These are phyloP conservation scores for Selaginella tamariscina DNA, from an alignment of 75 land plant species.

Conservation along the genomic window DNA sequence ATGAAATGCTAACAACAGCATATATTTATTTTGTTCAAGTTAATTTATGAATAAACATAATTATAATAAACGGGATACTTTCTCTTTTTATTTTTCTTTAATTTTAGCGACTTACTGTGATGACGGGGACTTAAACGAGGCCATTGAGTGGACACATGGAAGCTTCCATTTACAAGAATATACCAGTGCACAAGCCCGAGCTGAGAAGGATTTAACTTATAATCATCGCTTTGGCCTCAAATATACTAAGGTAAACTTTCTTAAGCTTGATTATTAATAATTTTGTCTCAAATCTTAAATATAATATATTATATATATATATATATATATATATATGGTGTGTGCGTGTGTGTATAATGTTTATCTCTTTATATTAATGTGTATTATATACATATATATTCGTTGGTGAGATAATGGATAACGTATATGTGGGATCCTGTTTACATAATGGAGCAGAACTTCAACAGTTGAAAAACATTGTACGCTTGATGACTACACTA, in stretches of 20 bases:
- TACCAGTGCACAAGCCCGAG: conserved; percentile 55
- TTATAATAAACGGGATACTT: too few species aligned
- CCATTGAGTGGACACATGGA: conserved; percentile 76
- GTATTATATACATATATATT: too few species aligned
- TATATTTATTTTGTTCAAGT: too few species aligned
- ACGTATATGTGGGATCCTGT: conserved; percentile 88
- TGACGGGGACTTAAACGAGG: conserved; percentile 42
- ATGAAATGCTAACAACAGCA: too few species aligned
- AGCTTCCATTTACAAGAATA: conserved; percentile 76
- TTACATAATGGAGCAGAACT: conserved; percentile 78
- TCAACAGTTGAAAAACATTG: neutral
- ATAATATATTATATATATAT: too few species aligned
- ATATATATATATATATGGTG: too few species aligned
- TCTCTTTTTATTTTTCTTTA: conserved; percentile 13
- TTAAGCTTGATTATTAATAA: neutral
- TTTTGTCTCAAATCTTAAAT: neutral
- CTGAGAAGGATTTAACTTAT: conserved; percentile 75
- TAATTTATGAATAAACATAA: too few species aligned
- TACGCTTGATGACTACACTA: neutral
- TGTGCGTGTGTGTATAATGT: too few species aligned
- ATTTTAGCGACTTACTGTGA: conserved; percentile 45
- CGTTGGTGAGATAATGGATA: conserved; percentile 81
- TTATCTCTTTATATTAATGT: too few species aligned
- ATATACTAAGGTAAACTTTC: conserved; percentile 58
- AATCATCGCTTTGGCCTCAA: conserved; percentile 74